Base-by-base conservation (phyloP, 805 yeast species). In the Lachancea cidri region DNA sequence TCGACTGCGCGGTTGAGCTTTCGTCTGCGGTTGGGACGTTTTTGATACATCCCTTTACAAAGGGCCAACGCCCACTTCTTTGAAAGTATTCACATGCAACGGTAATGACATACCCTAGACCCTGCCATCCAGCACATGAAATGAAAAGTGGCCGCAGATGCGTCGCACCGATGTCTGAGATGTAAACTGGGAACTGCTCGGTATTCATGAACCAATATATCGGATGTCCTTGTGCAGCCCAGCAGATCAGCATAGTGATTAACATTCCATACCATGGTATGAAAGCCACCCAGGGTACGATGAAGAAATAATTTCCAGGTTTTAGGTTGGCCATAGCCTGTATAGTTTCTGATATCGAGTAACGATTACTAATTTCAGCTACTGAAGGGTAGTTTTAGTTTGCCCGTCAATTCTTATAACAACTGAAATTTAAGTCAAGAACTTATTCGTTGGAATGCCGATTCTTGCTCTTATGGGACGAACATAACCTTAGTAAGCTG, bases 191-290 rank as follows among this genome's bases (percentile, higher is more conserved):
- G 27, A 64, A 53, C 48, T 71, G 77, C 3, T 64, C 45, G 1
- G 58, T 40, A 27, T 65, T 64, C 71, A 78, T 73, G 48, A 79
- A 79, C 41, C 68, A 58, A 56, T 85, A 83, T 9, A 74, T 67
- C 0, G 95, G 95, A 35, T 74, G 74, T 2, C 96, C 96, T 55
- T 86, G 86, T 3, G 69, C 73, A 2, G 83, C 76, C 97, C 97
- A 89, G 49, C 80, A 74, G 2, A 73, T 60, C 48, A 89, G 57
- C 75, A 91, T 67, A 4, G 95, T 86, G 4, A 83, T 79, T 8
- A 89, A 74, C 96, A 87, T 86, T 3, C 85, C 95, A 79, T 88
- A 84, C 97, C 97, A 89, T 13, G 79, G 81, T 2, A 79, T 61
- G 39, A 77, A 65, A 2, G 86, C 75, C 2, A 79, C 54, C 33